Evolutionary conservation across 2,329 filamentous ascomycete species (phyloP), one percentile per base, ranked within the genome.

Genomic region (Nothophaeocryptopus gaeumannii): DNA sequence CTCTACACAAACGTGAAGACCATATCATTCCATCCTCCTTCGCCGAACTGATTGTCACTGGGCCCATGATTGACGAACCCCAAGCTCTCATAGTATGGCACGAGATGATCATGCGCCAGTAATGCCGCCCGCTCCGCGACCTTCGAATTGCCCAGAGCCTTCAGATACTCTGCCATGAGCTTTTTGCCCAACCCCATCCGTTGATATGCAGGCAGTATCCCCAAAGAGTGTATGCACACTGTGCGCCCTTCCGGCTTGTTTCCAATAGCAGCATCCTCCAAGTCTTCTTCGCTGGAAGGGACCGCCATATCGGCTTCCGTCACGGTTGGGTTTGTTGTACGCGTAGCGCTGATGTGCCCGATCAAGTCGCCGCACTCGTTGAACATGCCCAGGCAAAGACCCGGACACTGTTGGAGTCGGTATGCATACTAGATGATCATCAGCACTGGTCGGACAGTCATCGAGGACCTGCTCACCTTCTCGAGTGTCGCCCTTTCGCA

Each of bases 11-110:
- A 20, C 11, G 36, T 13, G 7, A 26, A 66, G 68, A 90, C 86
- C 86, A 95, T 82, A 65, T 92, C 83, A 59, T 82, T 77, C 88
- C 89, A 95, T 14, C 81, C 83, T 32, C 88, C 86, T 32, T 88
- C 88, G 14, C 83, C 85, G 69, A 88, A 89, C 48, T 78, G 75
- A 41, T 81, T 84, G 49, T 79, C 72, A 67, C 88, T 92, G 39
- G 76, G 72, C 0, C 89, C 88, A 14, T 77, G 69, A 57, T 84
- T 80, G 56, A 74, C 73, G 66, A 91, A 95, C 0, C 88, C 82
- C 59, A 88, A 78, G 11, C 78, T 78, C 64, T 84, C 78, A 66
- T 95, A 95, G 67, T 87, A 95, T 1, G 72, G 72, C 15, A 90
- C 73, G 29, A 91, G 74, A 47, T 84, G 79, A 51, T 88, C 83